Base-by-base conservation (phyloP, 805 yeast species). In the Kazachstania martiniae region DNA sequence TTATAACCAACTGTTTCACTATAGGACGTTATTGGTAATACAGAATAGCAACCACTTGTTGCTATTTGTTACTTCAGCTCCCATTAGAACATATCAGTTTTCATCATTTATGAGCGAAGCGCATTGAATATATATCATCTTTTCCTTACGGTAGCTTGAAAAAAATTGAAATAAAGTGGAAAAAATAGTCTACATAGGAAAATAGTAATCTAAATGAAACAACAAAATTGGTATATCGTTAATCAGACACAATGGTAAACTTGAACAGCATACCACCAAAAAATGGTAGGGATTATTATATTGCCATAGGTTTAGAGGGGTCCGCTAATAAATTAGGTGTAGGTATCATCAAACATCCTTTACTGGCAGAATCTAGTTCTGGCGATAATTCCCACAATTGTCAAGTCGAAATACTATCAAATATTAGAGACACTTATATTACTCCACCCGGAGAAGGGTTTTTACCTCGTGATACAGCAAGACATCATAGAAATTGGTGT, bases 391-490 rank as follows among this genome's bases (percentile, higher is more conserved):
- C 76, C 1, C 59, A 62, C 4, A 47, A 59, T 1, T 81, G 83
- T 46, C 61, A 74, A 24, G 93, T 95, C 0, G 71, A 69, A 37
- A 81, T 91, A 1, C 63, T 91, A 21, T 63, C 94, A n/a, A 91
- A 91, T 56, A 75, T 91, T 25, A 70, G 99, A 65, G 95, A 91
- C 55, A 91, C 99, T 0, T 91, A 89, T 51, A 66, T 82, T 21
- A 80, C 97, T 1, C 98, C 99, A 7, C 95, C 97, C 1, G 99
- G 99, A 2, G 96, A 91, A 59, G 99, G 98, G 1, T 91, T 91
- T 47, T 59, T 91, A 27, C 99, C 99, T 1, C 61, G 97, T 38
- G 99, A 91, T 50, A 86, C 96, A 0, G 97, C 98, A 4, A 67
- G 95, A 43, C 98, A 91, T 53, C 99, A 91, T 55, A 61, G 96